Base-by-base conservation (phyloP, 495 filamentous ascomycete species). In the Tuber umbilicatum region DNA sequence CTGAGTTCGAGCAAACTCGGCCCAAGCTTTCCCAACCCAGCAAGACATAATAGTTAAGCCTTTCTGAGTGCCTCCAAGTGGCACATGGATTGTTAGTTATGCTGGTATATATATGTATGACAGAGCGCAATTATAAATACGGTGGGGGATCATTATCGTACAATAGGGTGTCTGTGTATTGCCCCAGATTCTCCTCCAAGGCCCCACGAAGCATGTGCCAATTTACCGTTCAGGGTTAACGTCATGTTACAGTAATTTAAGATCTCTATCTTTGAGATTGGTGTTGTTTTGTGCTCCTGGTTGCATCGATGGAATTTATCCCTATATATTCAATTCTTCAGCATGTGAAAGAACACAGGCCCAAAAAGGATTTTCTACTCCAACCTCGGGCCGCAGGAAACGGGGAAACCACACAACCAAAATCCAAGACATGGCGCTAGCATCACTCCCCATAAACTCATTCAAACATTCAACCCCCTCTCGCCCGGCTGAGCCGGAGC, bases 301-400 rank as follows among this genome's bases (percentile, higher is more conserved):
- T 60, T 14, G 50, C 50, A 10, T 60, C 9, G n/a, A 64, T 27
- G 27, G 27, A 31, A 64, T 64, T 64, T 31, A 35, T 64, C 27
- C 27, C 39, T 39, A 39, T 7, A 9, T 31, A 14, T 10, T 17
- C 12, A 31, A 64, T 64, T 10, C 23, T 55, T 60, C 50, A 35
- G 17, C 55, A 64, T 64, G 55, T 64, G 55, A 64, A 64, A 64
- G 55, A 35, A 17, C 4, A 40, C 39, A 64, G 4, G 55, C 27
- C 55, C 5, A 64, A 64, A 64, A 5, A 27, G 27, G 55, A 31
- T 17, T 64, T 64, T 31, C 27, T 16, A 64, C 55, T 2, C 70
- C 64, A 74, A 72, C 77, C 77, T 79, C 77, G 77, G 77, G 69
- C 68, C 72, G n/a, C 40, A 78, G 70, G 45, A 79, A 68, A 64